A percentile compares a stretch with the other conserved stretches of the same genome.
phyloP scores from a whole-genome alignment of 768 basidiomycete species.

The Cystofilobasidium ferigula region DNA sequence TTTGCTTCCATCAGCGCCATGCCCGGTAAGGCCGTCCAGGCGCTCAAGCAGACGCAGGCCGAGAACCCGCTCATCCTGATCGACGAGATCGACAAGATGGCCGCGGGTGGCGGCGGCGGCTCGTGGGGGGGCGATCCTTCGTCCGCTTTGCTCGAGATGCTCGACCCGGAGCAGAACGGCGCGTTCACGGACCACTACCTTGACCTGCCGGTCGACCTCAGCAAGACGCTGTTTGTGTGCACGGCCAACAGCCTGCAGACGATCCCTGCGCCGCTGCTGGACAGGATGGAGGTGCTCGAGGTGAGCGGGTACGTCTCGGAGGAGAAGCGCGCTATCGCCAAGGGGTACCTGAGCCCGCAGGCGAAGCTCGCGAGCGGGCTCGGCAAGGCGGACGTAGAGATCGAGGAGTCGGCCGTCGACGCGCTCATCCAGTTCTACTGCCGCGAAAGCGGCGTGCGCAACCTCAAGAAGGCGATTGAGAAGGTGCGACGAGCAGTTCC shows the following conservation, averaged over 20 bases:
- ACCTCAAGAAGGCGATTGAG: constrained; percentile 96
- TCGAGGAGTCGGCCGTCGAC: constrained; percentile 69
- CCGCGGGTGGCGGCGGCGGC: constrained; percentile 49
- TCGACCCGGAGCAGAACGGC: constrained; percentile 89
- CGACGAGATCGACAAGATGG: constrained; percentile 90
- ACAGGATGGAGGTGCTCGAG: constrained; percentile 93
- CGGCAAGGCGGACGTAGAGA: constrained; percentile 65
- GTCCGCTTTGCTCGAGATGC: constrained; percentile 81
- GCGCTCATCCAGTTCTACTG: constrained; percentile 92
- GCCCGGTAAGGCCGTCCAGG: constrained; percentile 90
- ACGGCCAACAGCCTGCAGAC: constrained; percentile 80
- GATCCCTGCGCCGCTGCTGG: constrained; percentile 83
- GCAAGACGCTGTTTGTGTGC: constrained; percentile 92
- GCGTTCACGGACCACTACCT: constrained; percentile 93
- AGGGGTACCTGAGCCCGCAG: constrained; percentile 78
- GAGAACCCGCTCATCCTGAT: constrained; percentile 90
- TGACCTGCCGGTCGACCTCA: constrained; percentile 93
- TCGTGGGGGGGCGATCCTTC: constrained; percentile 60
- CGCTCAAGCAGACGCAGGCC: constrained; percentile 79
- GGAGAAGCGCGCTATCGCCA: constrained; percentile 79
- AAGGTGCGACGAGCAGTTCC: constrained; percentile 51
- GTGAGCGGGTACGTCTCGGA: constrained; percentile 89
- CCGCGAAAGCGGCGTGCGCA: constrained; percentile 90
- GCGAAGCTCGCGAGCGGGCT: constrained; percentile 84
- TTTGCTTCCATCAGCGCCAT: constrained; percentile 57